Percentiles rank a stretch among this genome's conserved stretches.
These are phyloP conservation scores for Sarcodon aspratus DNA, from an alignment of 768 basidiomycete species.

Conservation along the genomic window DNA sequence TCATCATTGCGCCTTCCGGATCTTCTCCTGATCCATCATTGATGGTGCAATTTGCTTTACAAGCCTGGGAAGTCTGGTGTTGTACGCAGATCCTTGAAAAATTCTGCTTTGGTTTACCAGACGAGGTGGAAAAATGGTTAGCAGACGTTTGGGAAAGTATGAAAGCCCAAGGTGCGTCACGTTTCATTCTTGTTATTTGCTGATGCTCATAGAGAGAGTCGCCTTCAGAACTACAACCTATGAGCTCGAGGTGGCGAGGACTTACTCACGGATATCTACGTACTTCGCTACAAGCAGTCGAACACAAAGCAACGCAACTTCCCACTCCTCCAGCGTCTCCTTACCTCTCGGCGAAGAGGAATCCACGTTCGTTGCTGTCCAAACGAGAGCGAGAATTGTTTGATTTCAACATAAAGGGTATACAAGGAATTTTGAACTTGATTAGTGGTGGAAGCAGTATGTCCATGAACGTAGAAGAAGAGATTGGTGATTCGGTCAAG, in stretches of 20 bases:
- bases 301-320: conserved; percentile 6
- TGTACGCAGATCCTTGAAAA: conserved; percentile 18
- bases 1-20: neutral
- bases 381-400: neutral
- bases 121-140: conserved; percentile 18
- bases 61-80: conserved; percentile 25
- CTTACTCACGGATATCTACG: conserved; percentile 21
- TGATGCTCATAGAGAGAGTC: neutral
- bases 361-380: neutral
- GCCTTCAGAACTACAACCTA: conserved; percentile 22
- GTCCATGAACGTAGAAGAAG: neutral
- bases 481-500: conserved; percentile 13
- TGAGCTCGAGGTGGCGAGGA: conserved; percentile 23
- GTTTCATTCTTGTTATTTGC: neutral
- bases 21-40: neutral
- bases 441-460: neutral
- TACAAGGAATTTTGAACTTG: conserved; percentile 18
- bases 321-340: conserved; percentile 14
- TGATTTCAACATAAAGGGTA: conserved; percentile 16
- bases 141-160: conserved; percentile 18
- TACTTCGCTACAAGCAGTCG: conserved; percentile 7
- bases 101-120: conserved; percentile 20
- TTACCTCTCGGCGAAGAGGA: conserved; percentile 5
- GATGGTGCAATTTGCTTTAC: conserved; percentile 23
- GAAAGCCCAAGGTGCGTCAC: conserved; percentile 16